Base-by-base conservation (phyloP, 306 rosid species). In the Acacia melanoxylon region DNA sequence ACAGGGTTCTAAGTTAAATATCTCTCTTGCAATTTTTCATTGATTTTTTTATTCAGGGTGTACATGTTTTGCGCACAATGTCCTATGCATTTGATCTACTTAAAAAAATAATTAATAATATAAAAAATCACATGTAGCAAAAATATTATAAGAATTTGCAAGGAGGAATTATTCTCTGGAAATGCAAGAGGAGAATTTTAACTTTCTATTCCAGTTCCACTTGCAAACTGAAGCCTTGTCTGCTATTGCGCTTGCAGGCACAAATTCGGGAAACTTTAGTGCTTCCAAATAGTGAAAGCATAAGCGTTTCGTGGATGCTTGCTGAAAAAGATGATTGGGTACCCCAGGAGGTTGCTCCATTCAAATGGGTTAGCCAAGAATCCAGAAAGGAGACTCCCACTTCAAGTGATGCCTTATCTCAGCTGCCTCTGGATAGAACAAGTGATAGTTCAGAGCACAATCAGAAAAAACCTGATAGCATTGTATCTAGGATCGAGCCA, bases 261-360 rank as follows among this genome's bases (percentile, higher is more conserved):
- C 86, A 86, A 46, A 87, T 95, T 76, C 83, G 79, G 59, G 98
- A 95, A 65, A 89, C 90, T 76, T 19, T 93, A 67, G 99, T 95
- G 78, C 93, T 91, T 83, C 99, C 98, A 37, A 93, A 93, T 84
- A 78, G 89, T 72, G 98, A 91, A 87, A 86, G 85, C 78, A n/a
- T 87, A 40, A 85, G 86, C 80, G 78, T 95, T 74, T 86, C 96
- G n/a, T 93, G 94, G 91, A 95, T 95, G 99, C 75, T 87, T 65
- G 98, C 98, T 2, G 98, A 93, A 82, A 92, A 92, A 76, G 89
- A 93, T 17, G 97, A 95, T 83, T 95, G 99, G 99, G 81, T 93
- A 42, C 96, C 94, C 4, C 85, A 87, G 62, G 89, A 25, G 49
- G 86, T 82, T 29, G 98, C 99, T 76, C 99, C 99, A 12, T 93